Conservation (phyloP, 2,329 filamentous ascomycete genomes). For the Cladophialophora yegresii region DNA sequence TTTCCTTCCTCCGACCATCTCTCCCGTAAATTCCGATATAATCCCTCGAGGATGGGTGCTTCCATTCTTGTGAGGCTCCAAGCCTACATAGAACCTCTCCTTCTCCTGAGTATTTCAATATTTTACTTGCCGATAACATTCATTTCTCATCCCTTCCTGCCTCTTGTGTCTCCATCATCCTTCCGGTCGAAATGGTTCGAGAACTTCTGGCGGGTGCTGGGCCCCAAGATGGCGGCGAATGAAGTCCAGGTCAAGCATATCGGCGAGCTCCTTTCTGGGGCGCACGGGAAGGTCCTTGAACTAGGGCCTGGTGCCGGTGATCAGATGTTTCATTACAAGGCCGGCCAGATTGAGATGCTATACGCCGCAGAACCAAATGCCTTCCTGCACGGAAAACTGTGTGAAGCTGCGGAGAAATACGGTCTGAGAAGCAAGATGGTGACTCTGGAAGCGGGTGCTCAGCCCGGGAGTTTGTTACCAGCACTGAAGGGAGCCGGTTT, state of each 20-base stretch:
- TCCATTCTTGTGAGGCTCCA: slow-evolving; percentile 19
- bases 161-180: slow-evolving; percentile 20
- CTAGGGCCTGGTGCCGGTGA: slow-evolving; percentile 51
- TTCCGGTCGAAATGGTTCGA: slow-evolving; percentile 35
- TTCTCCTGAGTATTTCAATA: slow-evolving; percentile 28
- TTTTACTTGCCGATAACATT: slow-evolving; percentile 25
- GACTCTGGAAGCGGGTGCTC: slow-evolving; percentile 44
- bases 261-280: slow-evolving; percentile 37
- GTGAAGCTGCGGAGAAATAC: slow-evolving; percentile 39
- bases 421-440: slow-evolving; percentile 44
- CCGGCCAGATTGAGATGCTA: slow-evolving; percentile 40
- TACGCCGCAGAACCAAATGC: slow-evolving; percentile 50
- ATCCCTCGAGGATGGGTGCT: slow-evolving; percentile 16
- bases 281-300: slow-evolving; percentile 47
- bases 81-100: slow-evolving; percentile 20
- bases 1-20: background rate
- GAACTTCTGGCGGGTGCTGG: slow-evolving; percentile 29
- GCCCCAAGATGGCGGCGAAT: slow-evolving; percentile 31
- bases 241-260: slow-evolving; percentile 31
- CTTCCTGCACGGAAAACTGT: slow-evolving; percentile 40
- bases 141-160: slow-evolving; percentile 26
- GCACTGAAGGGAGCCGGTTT: slow-evolving; percentile 50
- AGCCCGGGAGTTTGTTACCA: slow-evolving; percentile 50
- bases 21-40: background rate
- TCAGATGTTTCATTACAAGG: slow-evolving; percentile 47